Evolutionary conservation across 768 basidiomycete genomes (phyloP), one percentile per base, ranked within the genome.

Genomic region (Rhodotorula sphaerocarpa): DNA sequence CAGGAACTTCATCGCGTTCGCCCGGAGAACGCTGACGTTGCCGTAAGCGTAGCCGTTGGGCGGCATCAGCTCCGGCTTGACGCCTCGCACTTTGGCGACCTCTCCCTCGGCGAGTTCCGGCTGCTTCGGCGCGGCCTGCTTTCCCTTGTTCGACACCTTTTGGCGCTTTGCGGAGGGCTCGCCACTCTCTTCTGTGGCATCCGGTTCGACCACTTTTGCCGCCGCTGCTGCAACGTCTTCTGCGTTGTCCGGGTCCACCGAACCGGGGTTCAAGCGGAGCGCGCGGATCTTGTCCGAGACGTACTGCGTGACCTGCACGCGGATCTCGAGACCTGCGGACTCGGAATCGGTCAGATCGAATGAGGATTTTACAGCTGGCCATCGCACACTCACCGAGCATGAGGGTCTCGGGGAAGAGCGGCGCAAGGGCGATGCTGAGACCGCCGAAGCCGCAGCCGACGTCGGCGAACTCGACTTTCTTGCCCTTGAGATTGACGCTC

Each of bases 361-460:
- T 1, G 27, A 30, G 30, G 4, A 11, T 2, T 47, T 2, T 44
- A 6, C 20, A 48, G 9, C 9, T 39, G 36, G 36, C 36, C 27
- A 1, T 20, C 4, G 21, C 3, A 30, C 1, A 78, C 80, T 51
- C 53, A 92, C 93, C 95, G 33, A 99, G 83, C 82, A 99, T 93
- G 55, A 95, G 80, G 0, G 83, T 87, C 67, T 93, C 85, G 11
- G 95, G 95, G 72, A 87, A 95, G 42, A 89, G 77, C 10, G 91
- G 90, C 0, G 91, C 89, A 21, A 99, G 82, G 7, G 87, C 77
- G 68, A 92, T 86, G 63, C 93, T 79, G 44, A 99, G 82, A 21
- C 95, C 95, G 20, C 95, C 95, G 72, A 97, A 99, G 46, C 95
- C 95, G 75, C 95, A 99, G 0, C 95, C 95, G 41, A 99, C 84